Conservation (phyloP, 2,329 filamentous ascomycete species). For the Fusarium concolor region DNA sequence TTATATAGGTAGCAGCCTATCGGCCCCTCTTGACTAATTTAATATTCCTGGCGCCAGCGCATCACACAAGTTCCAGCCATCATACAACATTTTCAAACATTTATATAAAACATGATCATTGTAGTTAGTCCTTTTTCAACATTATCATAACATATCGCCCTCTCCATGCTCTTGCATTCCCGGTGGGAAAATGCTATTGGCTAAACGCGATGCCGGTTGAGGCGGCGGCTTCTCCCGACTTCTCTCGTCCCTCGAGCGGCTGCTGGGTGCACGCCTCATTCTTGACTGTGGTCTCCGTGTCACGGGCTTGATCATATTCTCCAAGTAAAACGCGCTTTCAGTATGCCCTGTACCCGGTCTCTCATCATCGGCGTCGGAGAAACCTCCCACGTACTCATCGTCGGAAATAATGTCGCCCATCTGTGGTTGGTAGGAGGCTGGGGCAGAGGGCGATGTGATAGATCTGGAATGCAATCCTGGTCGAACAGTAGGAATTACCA, state of each 20-base stretch:
- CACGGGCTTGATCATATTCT: conserved; percentile 71
- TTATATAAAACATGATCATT: conserved; percentile 14
- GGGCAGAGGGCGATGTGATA: conserved; percentile 80
- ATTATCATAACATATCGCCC: conserved; percentile 51
- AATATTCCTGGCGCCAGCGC: conserved; percentile 24
- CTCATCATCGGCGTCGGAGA: conserved; percentile 81
- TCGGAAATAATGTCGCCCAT: conserved; percentile 76
- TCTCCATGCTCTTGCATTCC: conserved; percentile 51
- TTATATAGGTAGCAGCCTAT: not conserved
- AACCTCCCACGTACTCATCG: conserved; percentile 78
- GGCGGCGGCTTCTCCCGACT: conserved; percentile 51
- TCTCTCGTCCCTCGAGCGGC: conserved; percentile 51
- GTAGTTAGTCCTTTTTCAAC: not conserved
- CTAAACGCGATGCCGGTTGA: conserved; percentile 58
- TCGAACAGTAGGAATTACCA: conserved; percentile 56
- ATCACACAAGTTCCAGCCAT: conserved; percentile 19
- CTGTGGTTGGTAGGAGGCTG: conserved; percentile 65
- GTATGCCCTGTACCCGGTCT: conserved; percentile 54
- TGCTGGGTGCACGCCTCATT: conserved; percentile 48
- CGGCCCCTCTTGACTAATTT: not conserved
- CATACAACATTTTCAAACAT: conserved; percentile 26
- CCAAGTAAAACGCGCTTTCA: conserved; percentile 66
- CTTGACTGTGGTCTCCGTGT: conserved; percentile 66
- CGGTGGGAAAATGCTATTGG: conserved; percentile 49
- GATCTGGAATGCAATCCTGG: conserved; percentile 83